These are phyloP conservation scores for Boletus coccyginus DNA, from an alignment of 768 basidiomycete genomes.

Conservation along the genomic window DNA sequence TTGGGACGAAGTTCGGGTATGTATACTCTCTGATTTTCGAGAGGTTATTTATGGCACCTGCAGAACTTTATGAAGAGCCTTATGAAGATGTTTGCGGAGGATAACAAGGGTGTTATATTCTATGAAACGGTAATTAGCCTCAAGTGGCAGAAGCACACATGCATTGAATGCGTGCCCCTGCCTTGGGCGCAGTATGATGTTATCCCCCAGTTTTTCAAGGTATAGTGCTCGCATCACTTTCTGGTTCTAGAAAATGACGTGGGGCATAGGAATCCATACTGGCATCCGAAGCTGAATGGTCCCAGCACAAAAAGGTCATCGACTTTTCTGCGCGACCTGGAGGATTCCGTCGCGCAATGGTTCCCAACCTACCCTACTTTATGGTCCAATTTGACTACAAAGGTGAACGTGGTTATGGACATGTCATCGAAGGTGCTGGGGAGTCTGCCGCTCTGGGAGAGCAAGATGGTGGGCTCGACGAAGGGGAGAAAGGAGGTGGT, in stretches of 20 bases:
- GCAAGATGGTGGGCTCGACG: conserved; percentile 65
- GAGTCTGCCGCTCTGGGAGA: conserved; percentile 61
- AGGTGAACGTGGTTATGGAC: conserved; percentile 96
- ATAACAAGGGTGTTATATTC: conserved; percentile 93
- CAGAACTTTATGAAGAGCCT: conserved; percentile 88
- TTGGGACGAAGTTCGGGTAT: conserved; percentile 94
- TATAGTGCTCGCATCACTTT: conserved; percentile 22
- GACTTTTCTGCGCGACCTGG: conserved; percentile 89
- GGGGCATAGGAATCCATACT: conserved; percentile 80
- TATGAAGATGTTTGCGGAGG: conserved; percentile 91
- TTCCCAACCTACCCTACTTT: conserved; percentile 96
- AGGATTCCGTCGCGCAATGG: conserved; percentile 93
- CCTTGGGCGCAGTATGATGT: conserved; percentile 86
- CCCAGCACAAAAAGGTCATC: conserved; percentile 95
- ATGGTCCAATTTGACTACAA: conserved; percentile 99
- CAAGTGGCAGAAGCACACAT: conserved; percentile 87
- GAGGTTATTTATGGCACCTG: neutral
- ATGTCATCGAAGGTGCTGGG: conserved; percentile 91
- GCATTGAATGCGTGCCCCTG: conserved; percentile 91
- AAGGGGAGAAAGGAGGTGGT: conserved; percentile 87
- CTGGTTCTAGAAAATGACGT: conserved; percentile 6
- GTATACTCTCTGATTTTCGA: conserved; percentile 22
- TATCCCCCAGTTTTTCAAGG: conserved; percentile 92
- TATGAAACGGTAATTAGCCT: conserved; percentile 90
- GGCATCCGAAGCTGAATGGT: conserved; percentile 94